A percentile compares a stretch with the other conserved stretches of the same genome.
These are phyloP conservation scores for Penicillium brasilianum DNA, from an alignment of 2,329 filamentous ascomycete species.

Conservation along the genomic window DNA sequence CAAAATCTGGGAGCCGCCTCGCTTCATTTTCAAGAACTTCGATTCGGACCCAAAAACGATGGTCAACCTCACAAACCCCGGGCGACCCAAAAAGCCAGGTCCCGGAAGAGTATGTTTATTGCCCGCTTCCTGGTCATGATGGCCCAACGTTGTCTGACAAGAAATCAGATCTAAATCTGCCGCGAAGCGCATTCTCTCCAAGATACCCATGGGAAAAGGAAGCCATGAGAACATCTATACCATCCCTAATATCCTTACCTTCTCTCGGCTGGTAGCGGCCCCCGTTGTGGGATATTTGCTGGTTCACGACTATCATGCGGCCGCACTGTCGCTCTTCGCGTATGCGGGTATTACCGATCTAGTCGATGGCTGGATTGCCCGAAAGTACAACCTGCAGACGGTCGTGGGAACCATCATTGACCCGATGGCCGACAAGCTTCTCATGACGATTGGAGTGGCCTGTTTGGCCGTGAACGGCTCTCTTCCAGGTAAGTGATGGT, in stretches of 20 bases:
- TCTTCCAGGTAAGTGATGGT: slow-evolving; percentile 69
- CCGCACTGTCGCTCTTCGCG: slow-evolving; percentile 82
- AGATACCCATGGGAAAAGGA: slow-evolving; percentile 35
- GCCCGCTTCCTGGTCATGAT: neutral
- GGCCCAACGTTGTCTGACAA: neutral
- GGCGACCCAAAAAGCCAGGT: slow-evolving; percentile 21
- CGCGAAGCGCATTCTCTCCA: slow-evolving; percentile 41
- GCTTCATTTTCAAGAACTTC: slow-evolving; percentile 12
- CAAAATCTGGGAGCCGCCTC: slow-evolving; percentile 3
- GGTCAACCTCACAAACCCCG: slow-evolving; percentile 32
- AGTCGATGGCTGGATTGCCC: slow-evolving; percentile 91
- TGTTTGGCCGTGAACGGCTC: slow-evolving; percentile 82
- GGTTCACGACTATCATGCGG: slow-evolving; percentile 77
- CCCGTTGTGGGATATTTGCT: slow-evolving; percentile 89
- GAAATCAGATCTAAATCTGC: slow-evolving; percentile 24
- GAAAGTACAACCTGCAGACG: slow-evolving; percentile 84
- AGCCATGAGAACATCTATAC: slow-evolving; percentile 92
- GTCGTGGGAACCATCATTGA: slow-evolving; percentile 95
- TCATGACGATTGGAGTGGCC: slow-evolving; percentile 92
- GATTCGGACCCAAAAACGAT: slow-evolving; percentile 26
- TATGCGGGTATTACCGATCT: slow-evolving; percentile 92
- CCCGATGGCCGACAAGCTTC: slow-evolving; percentile 93
- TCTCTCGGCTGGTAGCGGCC: slow-evolving; percentile 80
- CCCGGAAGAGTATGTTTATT: slow-evolving; percentile 24
- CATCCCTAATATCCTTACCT: slow-evolving; percentile 90